A percentile compares a stretch with the other conserved stretches of the same genome.
These are phyloP conservation scores for Metschnikowia shivogae DNA, from an alignment of 805 yeast genomes.

Conservation along the genomic window DNA sequence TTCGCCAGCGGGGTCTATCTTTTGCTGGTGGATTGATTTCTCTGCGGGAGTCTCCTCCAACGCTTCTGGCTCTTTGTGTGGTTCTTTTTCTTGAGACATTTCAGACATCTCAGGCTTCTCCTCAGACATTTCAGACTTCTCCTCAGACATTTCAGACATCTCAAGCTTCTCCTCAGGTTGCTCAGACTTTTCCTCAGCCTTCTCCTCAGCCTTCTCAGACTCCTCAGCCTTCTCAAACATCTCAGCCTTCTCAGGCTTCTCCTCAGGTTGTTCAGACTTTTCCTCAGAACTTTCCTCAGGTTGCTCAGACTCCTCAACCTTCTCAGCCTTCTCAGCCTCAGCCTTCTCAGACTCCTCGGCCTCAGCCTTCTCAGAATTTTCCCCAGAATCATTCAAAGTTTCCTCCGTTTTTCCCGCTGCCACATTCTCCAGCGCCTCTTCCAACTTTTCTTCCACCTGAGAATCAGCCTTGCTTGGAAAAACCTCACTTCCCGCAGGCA, in stretches of 20 bases:
- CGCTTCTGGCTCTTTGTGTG: too few species aligned
- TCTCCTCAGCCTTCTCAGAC: constrained; percentile 1
- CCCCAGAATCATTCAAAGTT: too few species aligned
- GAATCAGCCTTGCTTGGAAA: neutral
- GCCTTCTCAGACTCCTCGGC: too few species aligned
- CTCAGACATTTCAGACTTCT: neutral
- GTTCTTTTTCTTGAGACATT: neutral
- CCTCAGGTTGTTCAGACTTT: neutral
- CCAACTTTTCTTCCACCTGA: constrained; percentile 1
- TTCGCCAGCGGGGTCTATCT: neutral
- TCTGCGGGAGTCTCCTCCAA: too few species aligned
- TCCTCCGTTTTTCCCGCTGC: neutral
- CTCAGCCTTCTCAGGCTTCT: too few species aligned
- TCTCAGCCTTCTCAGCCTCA: too few species aligned
- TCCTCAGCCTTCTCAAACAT: neutral
- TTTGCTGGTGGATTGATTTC: too few species aligned
- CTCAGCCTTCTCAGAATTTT: too few species aligned
- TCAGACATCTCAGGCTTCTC: neutral
- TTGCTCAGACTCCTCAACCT: too few species aligned
- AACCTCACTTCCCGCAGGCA: neutral
- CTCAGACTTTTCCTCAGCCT: neutral
- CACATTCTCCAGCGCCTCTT: neutral
- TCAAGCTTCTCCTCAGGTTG: neutral
- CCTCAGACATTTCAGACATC: neutral
- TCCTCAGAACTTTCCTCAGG: too few species aligned